Base-by-base conservation (phyloP, 176 grass and related monocot genomes). In the Ensete glaucum region DNA sequence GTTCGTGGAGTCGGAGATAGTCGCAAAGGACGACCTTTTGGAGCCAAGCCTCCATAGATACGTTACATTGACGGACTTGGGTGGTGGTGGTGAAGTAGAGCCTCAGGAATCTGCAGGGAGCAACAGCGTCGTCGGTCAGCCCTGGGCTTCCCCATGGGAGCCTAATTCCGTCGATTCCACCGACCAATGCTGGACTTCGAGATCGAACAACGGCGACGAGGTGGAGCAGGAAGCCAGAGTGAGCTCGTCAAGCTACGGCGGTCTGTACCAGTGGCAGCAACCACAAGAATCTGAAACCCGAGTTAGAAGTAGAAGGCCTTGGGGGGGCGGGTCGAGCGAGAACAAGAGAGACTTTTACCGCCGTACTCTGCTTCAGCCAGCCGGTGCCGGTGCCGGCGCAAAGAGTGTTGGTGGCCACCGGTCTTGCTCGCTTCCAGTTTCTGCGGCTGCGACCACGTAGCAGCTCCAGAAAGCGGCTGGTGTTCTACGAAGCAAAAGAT, bases 1-100 rank as follows among this genome's bases (percentile, higher is more conserved):
- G 6, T 60, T 81, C 21, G 72, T 90, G 0, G 92, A 96, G 73
- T 89, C 92, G 0, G 87, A 96, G 76, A 80, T 96, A 20, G 76
- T 54, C 2, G 89, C 88, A 49, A 86, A 89, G 81, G 82, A 96
- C 59, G 87, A 90, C 50, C 80, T 96, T 15, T 70, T 84, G 82
- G 92, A 96, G 73, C 89, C 89, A 14, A 92, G 87, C 74, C 55
- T 96, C 69, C 92, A 96, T 79, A 96, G 81, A 76, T 96, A 96
- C 76, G 92, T 96, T 34, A 87, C 92, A 0, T 85, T 96, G 21
- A 83, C 87, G 54, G 92, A 92, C 53, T 77, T 86, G 62, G 75
- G 85, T 2, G 53, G 72, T 25, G 24, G 24, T 17, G 94, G 89
- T 10, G 23, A 25, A 22, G 17, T 80, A 0, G 94, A 93, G 82